Percentiles rank a stretch among this genome's conserved stretches.
phyloP scores from a whole-genome alignment of 2,329 filamentous ascomycete genomes.

The Hypoxylon rubiginosum region DNA sequence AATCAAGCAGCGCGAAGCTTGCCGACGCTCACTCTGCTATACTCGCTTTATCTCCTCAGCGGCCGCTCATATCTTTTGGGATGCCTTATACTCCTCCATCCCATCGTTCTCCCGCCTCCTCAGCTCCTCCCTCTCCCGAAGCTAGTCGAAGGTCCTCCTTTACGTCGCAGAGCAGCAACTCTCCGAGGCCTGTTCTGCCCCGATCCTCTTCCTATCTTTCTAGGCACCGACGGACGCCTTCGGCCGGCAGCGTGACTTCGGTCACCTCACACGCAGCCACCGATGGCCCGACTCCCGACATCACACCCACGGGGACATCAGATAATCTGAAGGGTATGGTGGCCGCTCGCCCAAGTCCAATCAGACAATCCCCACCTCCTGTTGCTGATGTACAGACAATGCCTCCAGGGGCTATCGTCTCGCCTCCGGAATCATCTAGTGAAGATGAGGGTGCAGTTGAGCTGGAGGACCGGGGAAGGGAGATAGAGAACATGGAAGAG shows the following conservation, averaged over 20 bases:
- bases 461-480: slow-evolving; percentile 58
- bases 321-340: slow-evolving; percentile 64
- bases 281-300: slow-evolving; percentile 55
- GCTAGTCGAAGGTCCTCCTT: slow-evolving; percentile 71
- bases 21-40: slow-evolving; percentile 42
- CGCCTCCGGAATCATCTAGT: slow-evolving; percentile 89
- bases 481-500: slow-evolving; percentile 70
- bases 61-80: slow-evolving; percentile 57
- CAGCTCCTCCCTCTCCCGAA: slow-evolving; percentile 68
- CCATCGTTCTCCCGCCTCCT: slow-evolving; percentile 72
- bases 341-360: slow-evolving; percentile 61
- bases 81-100: slow-evolving; percentile 93
- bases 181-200: slow-evolving; percentile 67
- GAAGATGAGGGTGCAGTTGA: slow-evolving; percentile 79
- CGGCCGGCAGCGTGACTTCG: slow-evolving; percentile 54
- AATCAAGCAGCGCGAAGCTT: slow-evolving; percentile 46
- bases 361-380: slow-evolving; percentile 88
- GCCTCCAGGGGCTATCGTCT: slow-evolving; percentile 87
- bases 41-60: slow-evolving; percentile 44
- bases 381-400: slow-evolving; percentile 79
- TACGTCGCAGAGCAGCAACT: slow-evolving; percentile 55
- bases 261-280: slow-evolving; percentile 33
- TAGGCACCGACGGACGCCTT: slow-evolving; percentile 72
- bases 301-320: slow-evolving; percentile 64
- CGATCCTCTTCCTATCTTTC: slow-evolving; percentile 76